A percentile compares a stretch with the other conserved stretches of the same genome.
These are phyloP conservation scores for Echinosophora koreensis DNA, from an alignment of 306 rosid genomes.

Conservation along the genomic window DNA sequence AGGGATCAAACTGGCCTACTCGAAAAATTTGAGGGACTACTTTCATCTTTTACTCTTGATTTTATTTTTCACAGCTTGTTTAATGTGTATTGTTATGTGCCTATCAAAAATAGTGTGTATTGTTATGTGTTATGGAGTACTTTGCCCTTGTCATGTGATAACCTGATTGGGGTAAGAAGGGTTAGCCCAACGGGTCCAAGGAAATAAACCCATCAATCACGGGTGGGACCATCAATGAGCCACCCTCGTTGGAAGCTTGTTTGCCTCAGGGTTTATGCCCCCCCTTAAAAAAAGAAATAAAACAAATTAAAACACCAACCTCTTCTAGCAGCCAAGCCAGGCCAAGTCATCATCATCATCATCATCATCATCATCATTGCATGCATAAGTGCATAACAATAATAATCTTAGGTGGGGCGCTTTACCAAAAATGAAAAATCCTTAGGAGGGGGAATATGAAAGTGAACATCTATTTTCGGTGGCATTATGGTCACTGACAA, in stretches of 20 bases:
- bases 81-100: too few relatives aligned
- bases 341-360: not conserved
- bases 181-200: conserved; percentile 28
- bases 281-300: too few relatives aligned
- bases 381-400: not conserved
- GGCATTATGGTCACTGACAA: not conserved
- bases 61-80: not conserved
- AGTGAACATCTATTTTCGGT: conserved; percentile 17
- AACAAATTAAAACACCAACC: not conserved
- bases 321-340: not conserved
- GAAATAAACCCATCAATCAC: conserved; percentile 49
- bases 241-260: conserved; percentile 3
- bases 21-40: too few relatives aligned
- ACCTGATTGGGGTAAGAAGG: not conserved
- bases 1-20: too few relatives aligned
- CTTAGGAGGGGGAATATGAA: not conserved
- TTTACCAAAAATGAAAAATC: not conserved
- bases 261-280: too few relatives aligned
- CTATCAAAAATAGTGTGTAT: too few relatives aligned
- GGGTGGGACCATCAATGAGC: conserved; percentile 46
- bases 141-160: not conserved
- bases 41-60: too few relatives aligned
- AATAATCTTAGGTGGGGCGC: not conserved
- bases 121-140: not conserved
- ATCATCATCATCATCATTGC: not conserved